Conservation (phyloP, 495 filamentous ascomycete species). For the Xeromyces bisporus region DNA sequence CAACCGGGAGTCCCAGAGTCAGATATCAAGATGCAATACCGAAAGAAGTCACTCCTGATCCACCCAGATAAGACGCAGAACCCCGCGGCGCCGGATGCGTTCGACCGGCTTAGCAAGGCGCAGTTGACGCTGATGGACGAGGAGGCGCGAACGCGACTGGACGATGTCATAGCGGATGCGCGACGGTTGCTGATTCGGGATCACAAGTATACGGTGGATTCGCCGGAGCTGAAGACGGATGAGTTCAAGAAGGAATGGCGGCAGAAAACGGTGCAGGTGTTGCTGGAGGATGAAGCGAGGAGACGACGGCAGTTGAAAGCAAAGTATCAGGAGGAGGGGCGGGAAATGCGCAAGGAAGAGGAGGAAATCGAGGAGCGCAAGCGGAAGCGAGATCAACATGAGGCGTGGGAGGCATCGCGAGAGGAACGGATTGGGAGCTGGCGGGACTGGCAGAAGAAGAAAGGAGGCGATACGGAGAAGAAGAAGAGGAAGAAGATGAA, state of each 20-base stretch:
- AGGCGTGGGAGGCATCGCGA: conserved; percentile 83
- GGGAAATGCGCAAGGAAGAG: conserved; percentile 73
- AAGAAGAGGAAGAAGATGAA: conserved; percentile 95
- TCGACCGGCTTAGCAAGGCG: conserved; percentile 91
- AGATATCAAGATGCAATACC: conserved; percentile 88
- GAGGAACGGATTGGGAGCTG: conserved; percentile 88
- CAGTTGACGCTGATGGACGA: conserved; percentile 85
- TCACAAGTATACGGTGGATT: conserved; percentile 81
- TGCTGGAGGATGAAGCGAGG: conserved; percentile 84
- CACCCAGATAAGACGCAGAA: conserved; percentile 97
- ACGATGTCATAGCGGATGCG: conserved; percentile 91
- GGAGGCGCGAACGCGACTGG: conserved; percentile 68
- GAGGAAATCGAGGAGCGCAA: conserved; percentile 78
- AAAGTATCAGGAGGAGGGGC: conserved; percentile 89
- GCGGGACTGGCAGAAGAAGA: conserved; percentile 76
- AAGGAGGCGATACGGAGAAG: conserved; percentile 33
- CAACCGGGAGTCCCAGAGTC: conserved; percentile 89
- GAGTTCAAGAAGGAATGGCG: conserved; percentile 74
- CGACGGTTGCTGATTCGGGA: conserved; percentile 88
- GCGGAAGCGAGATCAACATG: conserved; percentile 80
- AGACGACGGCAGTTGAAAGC: conserved; percentile 76
- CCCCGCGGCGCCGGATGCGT: conserved; percentile 79
- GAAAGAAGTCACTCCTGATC: conserved; percentile 92
- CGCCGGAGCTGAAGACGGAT: conserved; percentile 57
- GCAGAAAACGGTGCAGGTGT: conserved; percentile 77